Conservation (phyloP, 768 basidiomycete species). For the Lactarius psammicola region DNA sequence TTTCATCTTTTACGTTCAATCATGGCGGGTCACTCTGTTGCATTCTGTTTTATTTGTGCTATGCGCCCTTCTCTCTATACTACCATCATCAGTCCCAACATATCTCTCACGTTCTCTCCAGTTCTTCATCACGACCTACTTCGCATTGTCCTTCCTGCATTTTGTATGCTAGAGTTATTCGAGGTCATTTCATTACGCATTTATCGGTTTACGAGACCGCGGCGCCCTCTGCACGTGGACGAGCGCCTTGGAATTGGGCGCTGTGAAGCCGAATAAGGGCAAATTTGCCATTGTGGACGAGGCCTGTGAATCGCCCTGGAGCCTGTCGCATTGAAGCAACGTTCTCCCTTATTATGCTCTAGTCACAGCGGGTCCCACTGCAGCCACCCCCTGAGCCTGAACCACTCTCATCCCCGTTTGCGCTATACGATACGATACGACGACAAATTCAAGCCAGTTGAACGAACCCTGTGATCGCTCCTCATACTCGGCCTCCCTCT, state of each 20-base stretch:
- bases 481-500: neutral
- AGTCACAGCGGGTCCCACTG: neutral
- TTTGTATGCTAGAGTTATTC: slow-evolving; percentile 28
- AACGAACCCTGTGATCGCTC: neutral
- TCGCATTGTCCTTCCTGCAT: slow-evolving; percentile 21
- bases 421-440: neutral
- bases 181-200: slow-evolving; percentile 14
- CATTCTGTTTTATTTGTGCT: slow-evolving; percentile 18
- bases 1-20: slow-evolving; percentile 12
- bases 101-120: slow-evolving; percentile 17
- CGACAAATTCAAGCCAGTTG: neutral
- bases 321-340: neutral
- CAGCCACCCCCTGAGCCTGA: neutral
- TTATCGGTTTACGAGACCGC: neutral
- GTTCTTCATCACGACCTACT: slow-evolving; percentile 9
- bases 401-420: neutral
- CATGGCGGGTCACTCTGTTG: slow-evolving; percentile 3
- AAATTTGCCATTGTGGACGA: neutral
- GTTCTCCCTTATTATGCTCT: slow-evolving; percentile 1
- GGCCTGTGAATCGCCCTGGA: neutral
- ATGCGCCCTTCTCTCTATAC: slow-evolving; percentile 20
- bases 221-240: neutral
- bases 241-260: neutral
- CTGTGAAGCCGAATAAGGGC: slow-evolving; percentile 13
- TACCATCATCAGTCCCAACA: slow-evolving; percentile 14